These are phyloP conservation scores for Coffea canephora DNA, from an alignment of 257 asterid genomes.

Conservation along the genomic window DNA sequence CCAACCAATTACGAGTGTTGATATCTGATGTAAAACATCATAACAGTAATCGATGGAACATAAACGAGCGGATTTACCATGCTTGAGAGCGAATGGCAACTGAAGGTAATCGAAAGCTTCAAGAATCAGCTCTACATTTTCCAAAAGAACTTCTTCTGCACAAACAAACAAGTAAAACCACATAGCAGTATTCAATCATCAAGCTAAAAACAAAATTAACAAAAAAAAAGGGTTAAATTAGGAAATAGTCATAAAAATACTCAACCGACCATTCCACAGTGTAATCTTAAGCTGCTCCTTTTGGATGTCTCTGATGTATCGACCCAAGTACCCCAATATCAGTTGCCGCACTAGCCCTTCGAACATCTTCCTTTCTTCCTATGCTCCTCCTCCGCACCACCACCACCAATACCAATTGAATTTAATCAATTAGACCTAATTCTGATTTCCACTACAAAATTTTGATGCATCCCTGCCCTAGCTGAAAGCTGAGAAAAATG, in stretches of 20 bases:
- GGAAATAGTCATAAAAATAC: not conserved
- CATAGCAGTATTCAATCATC: too few relatives aligned
- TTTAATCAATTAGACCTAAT: too few relatives aligned
- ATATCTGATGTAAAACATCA: not conserved
- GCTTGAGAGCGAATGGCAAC: conserved; percentile 75
- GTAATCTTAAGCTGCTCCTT: conserved; percentile 94
- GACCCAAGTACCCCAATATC: conserved; percentile 81
- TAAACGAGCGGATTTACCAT: conserved; percentile 42
- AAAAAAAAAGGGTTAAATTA: not conserved
- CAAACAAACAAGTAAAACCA: not conserved
- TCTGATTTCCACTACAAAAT: too few relatives aligned
- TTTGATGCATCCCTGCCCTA: too few relatives aligned
- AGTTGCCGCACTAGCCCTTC: conserved; percentile 93
- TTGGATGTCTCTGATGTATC: conserved; percentile 82
- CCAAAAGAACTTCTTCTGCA: conserved; percentile 90
- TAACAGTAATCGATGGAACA: not conserved
- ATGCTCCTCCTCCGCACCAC: too few relatives aligned
- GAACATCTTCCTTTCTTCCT: conserved; percentile 38
- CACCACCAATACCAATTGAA: too few relatives aligned
- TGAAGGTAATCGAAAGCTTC: conserved; percentile 96
- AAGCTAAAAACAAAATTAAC: not conserved
- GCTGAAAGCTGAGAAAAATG: too few relatives aligned
- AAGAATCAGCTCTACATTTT: conserved; percentile 91
- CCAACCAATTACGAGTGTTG: too few relatives aligned
- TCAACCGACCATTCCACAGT: conserved; percentile 72